A percentile compares a stretch with the other conserved stretches of the same genome.
phyloP scores from a whole-genome alignment of 495 filamentous ascomycete genomes.

The Penicillium goetzii region DNA sequence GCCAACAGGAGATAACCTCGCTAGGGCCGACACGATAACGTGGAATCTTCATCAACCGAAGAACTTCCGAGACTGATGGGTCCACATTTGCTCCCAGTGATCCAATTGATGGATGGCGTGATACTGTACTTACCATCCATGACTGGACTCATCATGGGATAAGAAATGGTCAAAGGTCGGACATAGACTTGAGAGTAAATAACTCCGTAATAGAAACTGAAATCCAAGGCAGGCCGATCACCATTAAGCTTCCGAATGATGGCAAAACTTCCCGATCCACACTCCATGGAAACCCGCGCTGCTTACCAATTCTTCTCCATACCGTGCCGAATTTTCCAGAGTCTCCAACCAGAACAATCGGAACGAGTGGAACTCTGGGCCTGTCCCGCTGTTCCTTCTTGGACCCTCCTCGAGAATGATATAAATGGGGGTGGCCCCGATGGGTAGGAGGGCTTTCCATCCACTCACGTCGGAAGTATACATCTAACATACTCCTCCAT shows the following conservation, averaged over 20 bases:
- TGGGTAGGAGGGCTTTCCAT: background rate
- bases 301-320: constrained; percentile 26
- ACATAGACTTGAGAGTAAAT: background rate
- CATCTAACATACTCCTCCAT: background rate
- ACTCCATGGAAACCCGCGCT: constrained; percentile 9
- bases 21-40: background rate
- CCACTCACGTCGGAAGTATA: background rate
- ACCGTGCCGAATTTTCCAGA: constrained; percentile 21
- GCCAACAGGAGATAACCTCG: constrained; percentile 1
- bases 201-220: background rate
- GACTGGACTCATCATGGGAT: no score
- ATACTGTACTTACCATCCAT: background rate
- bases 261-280: constrained; percentile 3
- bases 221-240: background rate
- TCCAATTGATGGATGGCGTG: background rate
- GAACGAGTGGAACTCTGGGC: background rate
- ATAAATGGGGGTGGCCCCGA: constrained; percentile 25
- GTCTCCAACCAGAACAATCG: constrained; percentile 2
- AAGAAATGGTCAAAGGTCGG: background rate
- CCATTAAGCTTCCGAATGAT: background rate
- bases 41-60: background rate
- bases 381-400: constrained; percentile 1
- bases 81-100: background rate
- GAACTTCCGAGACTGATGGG: background rate
- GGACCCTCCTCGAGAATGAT: background rate